Percentiles rank a stretch among this genome's conserved stretches.
phyloP scores from a whole-genome alignment of 345 rosid species.

The Excoecaria agallocha region DNA sequence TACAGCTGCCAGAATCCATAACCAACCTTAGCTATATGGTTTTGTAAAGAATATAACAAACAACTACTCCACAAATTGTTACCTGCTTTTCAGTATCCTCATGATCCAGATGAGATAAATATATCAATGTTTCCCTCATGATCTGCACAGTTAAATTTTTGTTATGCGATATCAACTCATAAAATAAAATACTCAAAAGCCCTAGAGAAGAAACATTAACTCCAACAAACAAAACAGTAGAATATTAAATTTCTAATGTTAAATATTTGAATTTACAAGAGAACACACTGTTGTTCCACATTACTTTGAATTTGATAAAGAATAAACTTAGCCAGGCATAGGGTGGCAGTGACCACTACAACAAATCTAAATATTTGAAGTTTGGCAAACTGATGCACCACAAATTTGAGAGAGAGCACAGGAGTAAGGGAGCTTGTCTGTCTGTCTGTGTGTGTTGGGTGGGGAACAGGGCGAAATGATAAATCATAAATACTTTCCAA shows the following conservation, averaged over 20 bases:
- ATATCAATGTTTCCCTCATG: slow-evolving; percentile 95
- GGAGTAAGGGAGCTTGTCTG: no score
- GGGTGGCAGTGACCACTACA: background rate
- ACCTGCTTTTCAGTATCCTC: slow-evolving; percentile 99
- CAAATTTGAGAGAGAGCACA: no score
- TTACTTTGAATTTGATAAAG: background rate
- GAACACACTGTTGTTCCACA: background rate
- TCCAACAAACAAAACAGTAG: background rate
- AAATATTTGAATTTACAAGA: background rate
- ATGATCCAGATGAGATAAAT: slow-evolving; percentile 93
- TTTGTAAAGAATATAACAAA: background rate
- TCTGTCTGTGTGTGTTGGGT: no score
- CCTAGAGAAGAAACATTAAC: background rate
- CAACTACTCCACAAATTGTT: background rate
- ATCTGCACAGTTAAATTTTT: slow-evolving; percentile 51
- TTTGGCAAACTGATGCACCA: no score
- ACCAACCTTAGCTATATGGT: background rate
- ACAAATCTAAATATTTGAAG: background rate
- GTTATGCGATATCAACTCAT: slow-evolving; percentile 10
- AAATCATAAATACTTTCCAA: no score
- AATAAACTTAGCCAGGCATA: background rate
- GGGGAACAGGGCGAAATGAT: no score
- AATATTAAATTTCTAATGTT: slow-evolving; percentile 2
- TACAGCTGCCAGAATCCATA: background rate
- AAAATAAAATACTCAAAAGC: background rate